A percentile compares a stretch with the other conserved stretches of the same genome.
These are phyloP conservation scores for Penicillium mononematosum DNA, from an alignment of 495 filamentous ascomycete genomes.

Conservation along the genomic window DNA sequence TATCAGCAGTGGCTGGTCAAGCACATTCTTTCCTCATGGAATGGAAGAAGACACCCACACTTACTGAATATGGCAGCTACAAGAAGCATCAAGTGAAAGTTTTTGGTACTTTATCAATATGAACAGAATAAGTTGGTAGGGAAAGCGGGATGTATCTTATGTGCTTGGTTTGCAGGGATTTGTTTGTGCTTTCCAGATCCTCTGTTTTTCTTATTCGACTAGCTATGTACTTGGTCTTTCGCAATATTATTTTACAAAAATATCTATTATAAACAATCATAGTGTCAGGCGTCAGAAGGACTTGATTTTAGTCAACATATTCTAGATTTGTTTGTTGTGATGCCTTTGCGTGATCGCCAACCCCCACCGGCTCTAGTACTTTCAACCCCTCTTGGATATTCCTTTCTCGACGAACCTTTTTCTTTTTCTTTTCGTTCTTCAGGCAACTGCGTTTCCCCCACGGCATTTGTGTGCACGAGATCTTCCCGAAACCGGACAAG, in stretches of 20 bases:
- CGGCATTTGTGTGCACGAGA: too few relatives aligned
- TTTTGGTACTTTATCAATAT: not conserved
- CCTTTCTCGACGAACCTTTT: too few relatives aligned
- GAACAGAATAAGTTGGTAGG: not conserved
- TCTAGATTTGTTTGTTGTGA: too few relatives aligned
- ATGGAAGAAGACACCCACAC: not conserved
- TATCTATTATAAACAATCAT: not conserved
- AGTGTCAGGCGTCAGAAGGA: not conserved
- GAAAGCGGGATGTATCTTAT: not conserved
- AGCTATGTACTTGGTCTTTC: not conserved
- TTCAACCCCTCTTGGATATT: too few relatives aligned
- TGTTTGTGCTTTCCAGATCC: not conserved
- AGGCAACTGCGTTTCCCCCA: too few relatives aligned
- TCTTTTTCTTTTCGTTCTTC: too few relatives aligned
- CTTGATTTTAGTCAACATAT: not conserved
- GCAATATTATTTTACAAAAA: not conserved
- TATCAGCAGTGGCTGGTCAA: slow-evolving; percentile 21
- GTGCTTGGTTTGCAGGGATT: not conserved
- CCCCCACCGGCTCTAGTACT: too few relatives aligned
- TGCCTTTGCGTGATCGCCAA: too few relatives aligned
- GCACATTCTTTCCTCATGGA: slow-evolving; percentile 15
- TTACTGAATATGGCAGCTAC: not conserved
- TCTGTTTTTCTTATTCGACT: not conserved
- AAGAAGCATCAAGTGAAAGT: not conserved
- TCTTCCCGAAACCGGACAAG: not conserved